Percentiles rank a stretch among this genome's conserved stretches.
These are phyloP conservation scores for Phylloboletellus chloephorus DNA, from an alignment of 1,284 basidiomycete species.

Conservation along the genomic window DNA sequence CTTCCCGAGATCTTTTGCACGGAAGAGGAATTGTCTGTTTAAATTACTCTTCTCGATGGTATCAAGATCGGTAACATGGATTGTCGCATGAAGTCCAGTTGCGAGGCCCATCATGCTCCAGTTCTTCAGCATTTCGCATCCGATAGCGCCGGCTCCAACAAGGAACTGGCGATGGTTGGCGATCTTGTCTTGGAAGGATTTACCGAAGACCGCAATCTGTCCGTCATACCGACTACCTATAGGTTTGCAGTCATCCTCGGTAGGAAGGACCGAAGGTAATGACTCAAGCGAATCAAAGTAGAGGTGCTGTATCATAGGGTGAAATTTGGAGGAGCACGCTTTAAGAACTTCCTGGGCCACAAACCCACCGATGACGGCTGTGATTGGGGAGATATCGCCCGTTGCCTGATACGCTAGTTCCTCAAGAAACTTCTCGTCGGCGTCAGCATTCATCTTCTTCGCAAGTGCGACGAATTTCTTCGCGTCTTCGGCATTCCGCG, in stretches of 20 bases:
- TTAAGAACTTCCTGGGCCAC: constrained; percentile 98
- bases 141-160: constrained; percentile 97
- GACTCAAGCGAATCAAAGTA: constrained; percentile 99
- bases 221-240: constrained; percentile 85
- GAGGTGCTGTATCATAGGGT: constrained; percentile 91
- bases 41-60: constrained; percentile 99
- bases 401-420: constrained; percentile 91
- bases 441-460: constrained; percentile 73
- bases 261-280: constrained; percentile 68
- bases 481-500: constrained; percentile 84
- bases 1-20: constrained; percentile 93
- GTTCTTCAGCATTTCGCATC: constrained; percentile 99
- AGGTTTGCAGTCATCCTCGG: constrained; percentile 85
- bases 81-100: constrained; percentile 73
- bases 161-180: constrained; percentile 91
- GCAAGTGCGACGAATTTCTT: constrained; percentile 66
- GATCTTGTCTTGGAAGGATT: constrained; percentile 90
- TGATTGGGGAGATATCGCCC: constrained; percentile 90
- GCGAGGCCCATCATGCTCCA: constrained; percentile 99
- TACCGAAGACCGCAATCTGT: constrained; percentile 96
- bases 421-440: constrained; percentile 75
- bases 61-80: constrained; percentile 96
- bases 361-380: constrained; percentile 95
- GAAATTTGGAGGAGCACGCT: constrained; percentile 97
- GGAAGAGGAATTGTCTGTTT: constrained; percentile 98